Evolutionary conservation across 2,329 filamentous ascomycete species (phyloP).

Genomic region (Penicillium polonicum): DNA sequence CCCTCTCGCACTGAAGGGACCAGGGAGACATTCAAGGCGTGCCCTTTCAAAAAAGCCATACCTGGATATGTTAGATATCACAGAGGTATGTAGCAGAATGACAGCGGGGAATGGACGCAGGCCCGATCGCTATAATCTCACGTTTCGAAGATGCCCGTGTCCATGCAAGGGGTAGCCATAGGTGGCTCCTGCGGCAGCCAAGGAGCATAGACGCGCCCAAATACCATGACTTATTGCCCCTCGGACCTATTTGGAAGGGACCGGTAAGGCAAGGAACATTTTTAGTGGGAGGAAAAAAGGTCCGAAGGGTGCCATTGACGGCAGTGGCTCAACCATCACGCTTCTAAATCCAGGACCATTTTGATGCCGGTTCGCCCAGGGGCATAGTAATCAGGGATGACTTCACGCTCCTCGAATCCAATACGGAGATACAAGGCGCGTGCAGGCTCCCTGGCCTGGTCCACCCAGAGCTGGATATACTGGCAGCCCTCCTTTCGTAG

Average conservation of each 20-base stretch:
- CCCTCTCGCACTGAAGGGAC: constrained; percentile 33
- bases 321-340: constrained; percentile 28
- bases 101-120: constrained; percentile 28
- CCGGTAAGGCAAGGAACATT: constrained; percentile 21
- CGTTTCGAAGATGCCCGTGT: constrained; percentile 30
- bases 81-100: constrained; percentile 35
- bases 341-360: constrained; percentile 41
- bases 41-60: constrained; percentile 40
- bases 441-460: constrained; percentile 48
- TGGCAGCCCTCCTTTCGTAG: constrained; percentile 49
- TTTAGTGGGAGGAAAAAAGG: constrained; percentile 7
- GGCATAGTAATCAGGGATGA: constrained; percentile 52
- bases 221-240: constrained; percentile 23
- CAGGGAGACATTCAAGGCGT: constrained; percentile 35
- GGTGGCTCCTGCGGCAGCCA: constrained; percentile 18
- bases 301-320: constrained; percentile 19
- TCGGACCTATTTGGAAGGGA: constrained; percentile 21
- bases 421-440: constrained; percentile 46
- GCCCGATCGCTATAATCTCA: constrained; percentile 26
- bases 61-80: constrained; percentile 42
- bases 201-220: constrained; percentile 24
- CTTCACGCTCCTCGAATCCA: constrained; percentile 49
- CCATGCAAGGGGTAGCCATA: constrained; percentile 35
- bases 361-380: constrained; percentile 49
- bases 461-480: constrained; percentile 53